Conservation (phyloP, 306 rosid genomes). For the Prunus fruticosa region DNA sequence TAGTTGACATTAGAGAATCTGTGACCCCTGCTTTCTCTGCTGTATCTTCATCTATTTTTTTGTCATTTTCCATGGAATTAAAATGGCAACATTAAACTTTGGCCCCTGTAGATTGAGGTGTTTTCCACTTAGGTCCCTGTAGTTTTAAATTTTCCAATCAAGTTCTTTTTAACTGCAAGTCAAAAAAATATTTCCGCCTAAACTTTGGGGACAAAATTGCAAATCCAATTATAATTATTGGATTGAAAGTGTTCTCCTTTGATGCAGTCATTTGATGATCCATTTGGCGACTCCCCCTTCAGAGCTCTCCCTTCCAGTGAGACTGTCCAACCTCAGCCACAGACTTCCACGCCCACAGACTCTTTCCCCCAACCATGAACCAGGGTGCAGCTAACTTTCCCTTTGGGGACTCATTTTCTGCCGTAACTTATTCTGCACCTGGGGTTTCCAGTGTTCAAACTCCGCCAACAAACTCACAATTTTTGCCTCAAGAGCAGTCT, state of each 20-base stretch:
- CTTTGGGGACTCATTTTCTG: conserved; percentile 61
- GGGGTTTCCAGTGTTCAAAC: conserved; percentile 32
- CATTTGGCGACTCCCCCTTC: conserved; percentile 92
- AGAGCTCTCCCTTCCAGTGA: conserved; percentile 64
- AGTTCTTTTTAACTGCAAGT: not conserved
- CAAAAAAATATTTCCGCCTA: too few species aligned
- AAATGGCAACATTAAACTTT: not conserved
- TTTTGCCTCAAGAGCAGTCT: conserved; percentile 44
- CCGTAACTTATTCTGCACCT: conserved; percentile 45
- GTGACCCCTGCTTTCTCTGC: too few species aligned
- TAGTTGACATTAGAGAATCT: too few species aligned
- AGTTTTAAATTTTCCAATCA: not conserved
- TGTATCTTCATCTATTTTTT: not conserved
- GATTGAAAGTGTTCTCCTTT: conserved; percentile 23
- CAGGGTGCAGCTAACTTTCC: conserved; percentile 49
- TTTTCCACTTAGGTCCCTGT: not conserved
- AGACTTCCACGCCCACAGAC: conserved; percentile 24
- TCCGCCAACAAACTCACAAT: conserved; percentile 37
- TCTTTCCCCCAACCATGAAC: conserved; percentile 10
- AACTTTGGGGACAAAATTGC: not conserved
- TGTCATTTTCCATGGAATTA: not conserved
- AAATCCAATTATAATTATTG: not conserved
- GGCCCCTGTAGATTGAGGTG: not conserved
- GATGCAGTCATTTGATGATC: conserved; percentile 72
- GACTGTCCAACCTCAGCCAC: conserved; percentile 46